Conservation (phyloP, 495 filamentous ascomycete species). For the Rhypophila decipiens region DNA sequence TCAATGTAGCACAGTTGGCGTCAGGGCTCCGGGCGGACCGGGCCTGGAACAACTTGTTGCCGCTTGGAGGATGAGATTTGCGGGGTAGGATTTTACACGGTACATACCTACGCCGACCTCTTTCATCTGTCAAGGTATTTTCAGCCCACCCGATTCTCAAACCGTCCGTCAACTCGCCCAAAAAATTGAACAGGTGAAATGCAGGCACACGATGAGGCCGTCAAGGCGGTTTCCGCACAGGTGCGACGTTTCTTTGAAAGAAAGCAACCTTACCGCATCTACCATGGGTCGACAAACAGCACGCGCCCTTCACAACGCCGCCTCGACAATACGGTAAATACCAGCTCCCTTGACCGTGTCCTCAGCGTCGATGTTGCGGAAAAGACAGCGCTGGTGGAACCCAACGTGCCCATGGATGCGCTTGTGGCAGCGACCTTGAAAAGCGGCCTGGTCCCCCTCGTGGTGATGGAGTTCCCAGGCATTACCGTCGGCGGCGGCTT, state of each 20-base stretch:
- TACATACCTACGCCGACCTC: no score
- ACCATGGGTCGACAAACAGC: slow-evolving; percentile 69
- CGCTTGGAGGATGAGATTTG: no score
- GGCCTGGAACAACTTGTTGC: no score
- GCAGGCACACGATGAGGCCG: background rate
- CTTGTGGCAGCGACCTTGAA: slow-evolving; percentile 47
- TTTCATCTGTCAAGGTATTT: no score
- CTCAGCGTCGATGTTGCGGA: slow-evolving; percentile 31
- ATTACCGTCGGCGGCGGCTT: slow-evolving; percentile 61
- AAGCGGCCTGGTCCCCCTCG: slow-evolving; percentile 46
- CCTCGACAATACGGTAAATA: slow-evolving; percentile 31
- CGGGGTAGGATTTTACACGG: no score
- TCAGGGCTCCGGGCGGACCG: no score
- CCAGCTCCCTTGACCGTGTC: slow-evolving; percentile 28
- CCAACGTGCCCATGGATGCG: slow-evolving; percentile 60
- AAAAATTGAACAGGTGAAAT: background rate
- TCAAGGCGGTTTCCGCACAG: background rate
- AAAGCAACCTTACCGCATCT: slow-evolving; percentile 56
- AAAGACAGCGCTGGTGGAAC: slow-evolving; percentile 51
- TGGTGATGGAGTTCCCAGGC: slow-evolving; percentile 36
- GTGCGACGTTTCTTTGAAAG: background rate
- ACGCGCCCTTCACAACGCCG: slow-evolving; percentile 47
- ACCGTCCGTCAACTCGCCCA: no score
- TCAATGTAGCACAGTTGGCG: no score
- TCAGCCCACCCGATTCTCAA: no score